Evolutionary conservation across 768 basidiomycete species (phyloP), one percentile per base, ranked within the genome.

Genomic region (Cystoderma amianthinum): DNA sequence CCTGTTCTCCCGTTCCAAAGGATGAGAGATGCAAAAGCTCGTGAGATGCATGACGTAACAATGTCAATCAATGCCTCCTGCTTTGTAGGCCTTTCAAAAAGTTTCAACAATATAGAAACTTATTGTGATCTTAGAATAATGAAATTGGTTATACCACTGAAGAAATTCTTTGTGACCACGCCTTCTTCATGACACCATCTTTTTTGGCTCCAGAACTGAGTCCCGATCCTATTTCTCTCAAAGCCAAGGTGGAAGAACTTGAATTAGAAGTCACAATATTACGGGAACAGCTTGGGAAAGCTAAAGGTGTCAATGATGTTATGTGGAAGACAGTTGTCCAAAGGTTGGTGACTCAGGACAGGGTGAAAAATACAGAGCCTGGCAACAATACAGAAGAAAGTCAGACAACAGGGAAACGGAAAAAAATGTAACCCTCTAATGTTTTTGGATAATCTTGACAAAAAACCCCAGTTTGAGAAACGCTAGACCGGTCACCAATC

Each of bases 311-410:
- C 44, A 97, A 96, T 51, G 91, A 96, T 54, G 71, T 75, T 39
- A 95, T 96, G 84, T 96, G 94, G 94, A 84, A 87, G 48, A 77
- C 73, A 2, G 76, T 92, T 1, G 85, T 94, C 20, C 80, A 85
- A 48, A 73, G 64, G 34, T 61, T 81, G 11, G 62, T 84, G 2
- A 55, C 59, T n/a, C 62, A 65, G 35, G 59, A 47, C 23, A 51
- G 53, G 22, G 46, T 45, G 21, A 48, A 49, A 15, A 48, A 36
- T 7, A n/a, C n/a, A n/a, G 44, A 10, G 22, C 16, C 5, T 38
- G 20, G 37, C 11, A 16, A 24, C 6, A 17, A 40, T n/a, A 15
- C 34, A 19, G n/a, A 36, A 36, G 9, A 15, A 32, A 42, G 32
- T 13, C 20, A 17, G 32, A 16, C 30, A 28, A 17, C 22, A 42